These are phyloP conservation scores for Orychophragmus violaceus DNA, from an alignment of 345 rosid genomes.

Conservation along the genomic window DNA sequence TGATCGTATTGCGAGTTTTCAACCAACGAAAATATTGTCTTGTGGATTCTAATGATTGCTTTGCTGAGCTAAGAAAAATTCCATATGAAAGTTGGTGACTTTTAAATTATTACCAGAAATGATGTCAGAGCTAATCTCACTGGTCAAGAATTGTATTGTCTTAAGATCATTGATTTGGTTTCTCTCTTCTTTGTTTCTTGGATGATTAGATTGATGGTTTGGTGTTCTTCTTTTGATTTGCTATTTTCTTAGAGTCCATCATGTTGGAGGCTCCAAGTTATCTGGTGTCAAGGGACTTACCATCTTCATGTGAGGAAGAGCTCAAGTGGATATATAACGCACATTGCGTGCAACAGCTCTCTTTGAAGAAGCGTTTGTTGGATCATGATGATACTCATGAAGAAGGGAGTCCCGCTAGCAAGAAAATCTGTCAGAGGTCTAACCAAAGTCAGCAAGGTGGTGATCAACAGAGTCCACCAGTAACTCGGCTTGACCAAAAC, in stretches of 20 bases:
- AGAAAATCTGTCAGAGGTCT: conserved; percentile 17
- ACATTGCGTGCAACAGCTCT: conserved; percentile 31
- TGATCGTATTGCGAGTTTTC: conserved; percentile 13
- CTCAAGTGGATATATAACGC: conserved; percentile 40
- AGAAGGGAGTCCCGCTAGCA: conserved; percentile 17
- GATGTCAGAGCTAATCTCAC: conserved; percentile 5
- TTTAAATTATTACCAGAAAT: background rate
- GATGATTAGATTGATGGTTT: conserved; percentile 1
- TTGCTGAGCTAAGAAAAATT: background rate
- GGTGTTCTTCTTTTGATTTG: background rate
- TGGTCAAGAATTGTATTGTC: background rate
- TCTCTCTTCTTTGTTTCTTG: background rate
- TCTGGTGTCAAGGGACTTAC: conserved; percentile 39
- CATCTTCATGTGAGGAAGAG: conserved; percentile 42
- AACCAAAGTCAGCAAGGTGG: conserved; percentile 11
- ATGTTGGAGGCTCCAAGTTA: conserved; percentile 55
- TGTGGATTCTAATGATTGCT: conserved; percentile 13
- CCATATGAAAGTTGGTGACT: background rate
- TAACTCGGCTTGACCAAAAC: conserved; percentile 22
- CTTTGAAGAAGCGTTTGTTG: conserved; percentile 29
- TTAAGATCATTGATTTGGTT: background rate
- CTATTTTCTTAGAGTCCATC: conserved; percentile 3
- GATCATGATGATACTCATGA: conserved; percentile 21
- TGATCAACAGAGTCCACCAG: conserved; percentile 8
- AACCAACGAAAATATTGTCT: background rate